A percentile compares a stretch with the other conserved stretches of the same genome.
Evolutionary conservation across 2,329 filamentous ascomycete genomes (phyloP).

Genomic region (Exophiala sideris): DNA sequence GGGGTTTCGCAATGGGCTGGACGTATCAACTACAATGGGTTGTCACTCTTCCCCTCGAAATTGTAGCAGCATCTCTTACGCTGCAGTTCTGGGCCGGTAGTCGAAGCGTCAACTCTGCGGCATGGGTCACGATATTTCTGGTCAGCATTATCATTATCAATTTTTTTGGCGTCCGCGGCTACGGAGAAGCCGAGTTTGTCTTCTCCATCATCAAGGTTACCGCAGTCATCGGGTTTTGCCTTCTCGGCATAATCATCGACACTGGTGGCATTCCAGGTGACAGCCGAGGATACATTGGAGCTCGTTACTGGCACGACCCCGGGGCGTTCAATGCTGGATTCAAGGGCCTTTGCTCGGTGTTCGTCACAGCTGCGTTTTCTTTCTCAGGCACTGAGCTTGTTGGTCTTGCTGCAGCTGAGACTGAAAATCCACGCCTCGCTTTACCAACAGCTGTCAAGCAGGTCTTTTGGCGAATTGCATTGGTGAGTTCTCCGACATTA

Average conservation of each 20-base stretch:
- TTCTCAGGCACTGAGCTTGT: slow-evolving; percentile 63
- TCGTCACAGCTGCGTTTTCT: slow-evolving; percentile 61
- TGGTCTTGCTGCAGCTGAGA: slow-evolving; percentile 59
- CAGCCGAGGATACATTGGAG: slow-evolving; percentile 71
- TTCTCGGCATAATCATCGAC: slow-evolving; percentile 60
- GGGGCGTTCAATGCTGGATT: slow-evolving; percentile 71
- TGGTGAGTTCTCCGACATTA: slow-evolving; percentile 37
- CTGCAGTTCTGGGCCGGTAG: slow-evolving; percentile 70
- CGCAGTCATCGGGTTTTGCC: slow-evolving; percentile 80
- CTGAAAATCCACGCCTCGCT: slow-evolving; percentile 60
- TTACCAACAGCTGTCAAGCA: slow-evolving; percentile 86
- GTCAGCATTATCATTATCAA: slow-evolving; percentile 75
- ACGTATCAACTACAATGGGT: slow-evolving; percentile 71
- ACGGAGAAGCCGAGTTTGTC: slow-evolving; percentile 84
- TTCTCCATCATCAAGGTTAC: slow-evolving; percentile 83
- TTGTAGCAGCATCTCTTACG: slow-evolving; percentile 81
- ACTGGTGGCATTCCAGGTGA: slow-evolving; percentile 68
- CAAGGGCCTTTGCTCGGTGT: slow-evolving; percentile 62
- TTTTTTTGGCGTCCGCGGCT: slow-evolving; percentile 81
- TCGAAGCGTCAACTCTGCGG: slow-evolving; percentile 59
- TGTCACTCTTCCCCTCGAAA: slow-evolving; percentile 75
- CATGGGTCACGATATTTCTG: slow-evolving; percentile 82
- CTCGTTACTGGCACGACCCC: slow-evolving; percentile 69
- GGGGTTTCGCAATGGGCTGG: slow-evolving; percentile 95
- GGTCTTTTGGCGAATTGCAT: slow-evolving; percentile 84